Conservation (phyloP, 495 filamentous ascomycete genomes). For the Neurospora sp. region DNA sequence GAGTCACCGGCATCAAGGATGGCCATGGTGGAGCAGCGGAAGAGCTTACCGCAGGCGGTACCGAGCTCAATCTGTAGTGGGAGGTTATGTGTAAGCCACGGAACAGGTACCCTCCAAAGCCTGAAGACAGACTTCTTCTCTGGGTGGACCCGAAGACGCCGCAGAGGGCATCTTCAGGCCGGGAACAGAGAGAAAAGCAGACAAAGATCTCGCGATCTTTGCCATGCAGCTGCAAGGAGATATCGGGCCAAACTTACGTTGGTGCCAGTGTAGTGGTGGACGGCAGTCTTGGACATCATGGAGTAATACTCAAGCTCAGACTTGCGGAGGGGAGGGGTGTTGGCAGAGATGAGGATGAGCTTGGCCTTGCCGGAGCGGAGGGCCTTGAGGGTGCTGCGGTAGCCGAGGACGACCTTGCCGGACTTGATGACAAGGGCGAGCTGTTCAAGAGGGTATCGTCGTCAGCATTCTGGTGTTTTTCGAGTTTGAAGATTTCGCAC, state of each 20-base stretch:
- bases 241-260: conserved; percentile 63
- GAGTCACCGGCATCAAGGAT: conserved; percentile 96
- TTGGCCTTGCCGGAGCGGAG: conserved; percentile 79
- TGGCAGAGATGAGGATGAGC: conserved; percentile 66
- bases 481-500: not conserved
- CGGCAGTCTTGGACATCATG: conserved; percentile 86
- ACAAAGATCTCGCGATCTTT: not conserved
- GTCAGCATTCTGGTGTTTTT: not conserved
- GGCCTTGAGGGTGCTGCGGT: conserved; percentile 93
- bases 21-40: conserved; percentile 83
- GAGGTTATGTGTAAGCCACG: conserved; percentile 35
- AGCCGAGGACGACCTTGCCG: conserved; percentile 72
- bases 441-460: conserved; percentile 10
- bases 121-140: conserved; percentile 63
- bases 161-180: not conserved
- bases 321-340: conserved; percentile 94
- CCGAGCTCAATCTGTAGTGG: conserved; percentile 80
- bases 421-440: conserved; percentile 94
- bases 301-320: conserved; percentile 87
- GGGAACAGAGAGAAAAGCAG: conserved; percentile 6
- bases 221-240: conserved; percentile 8
- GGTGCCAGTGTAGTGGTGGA: conserved; percentile 95
- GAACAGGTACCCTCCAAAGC: conserved; percentile 76
- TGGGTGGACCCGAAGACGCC: conserved; percentile 42
- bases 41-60: conserved; percentile 51